Conservation (phyloP, 2,329 filamentous ascomycete genomes). For the Akanthomyces dipterigenus region DNA sequence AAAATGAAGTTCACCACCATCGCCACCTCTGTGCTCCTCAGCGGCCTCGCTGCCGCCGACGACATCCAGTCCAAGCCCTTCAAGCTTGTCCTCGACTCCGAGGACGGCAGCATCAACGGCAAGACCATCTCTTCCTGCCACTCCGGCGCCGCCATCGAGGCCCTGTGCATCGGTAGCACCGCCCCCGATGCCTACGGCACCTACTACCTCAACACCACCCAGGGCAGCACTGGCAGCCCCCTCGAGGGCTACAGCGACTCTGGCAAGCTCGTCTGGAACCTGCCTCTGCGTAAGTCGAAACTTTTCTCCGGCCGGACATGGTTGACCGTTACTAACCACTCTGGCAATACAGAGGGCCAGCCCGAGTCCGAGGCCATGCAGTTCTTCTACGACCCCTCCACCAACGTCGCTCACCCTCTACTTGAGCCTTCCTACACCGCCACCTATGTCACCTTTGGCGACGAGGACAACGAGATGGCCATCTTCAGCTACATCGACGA, state of each 20-base stretch:
- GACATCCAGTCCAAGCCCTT: slow-evolving; percentile 12
- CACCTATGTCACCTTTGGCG: slow-evolving; percentile 1
- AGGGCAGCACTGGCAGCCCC: background rate
- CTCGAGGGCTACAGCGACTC: background rate
- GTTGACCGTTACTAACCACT: background rate
- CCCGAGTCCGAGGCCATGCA: slow-evolving; percentile 3
- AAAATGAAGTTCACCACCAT: slow-evolving; percentile 10
- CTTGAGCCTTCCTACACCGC: slow-evolving; percentile 1
- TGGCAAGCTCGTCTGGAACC: slow-evolving; percentile 10
- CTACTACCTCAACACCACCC: slow-evolving; percentile 10
- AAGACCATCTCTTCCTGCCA: slow-evolving; percentile 5
- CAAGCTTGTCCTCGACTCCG: slow-evolving; percentile 9
- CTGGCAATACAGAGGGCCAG: background rate
- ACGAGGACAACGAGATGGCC: slow-evolving; percentile 3
- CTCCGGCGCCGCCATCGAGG: slow-evolving; percentile 10
- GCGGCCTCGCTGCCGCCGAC: slow-evolving; percentile 7
- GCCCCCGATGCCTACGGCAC: background rate
- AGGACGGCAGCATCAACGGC: background rate
- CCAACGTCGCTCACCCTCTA: slow-evolving; percentile 10
- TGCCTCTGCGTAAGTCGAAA: slow-evolving; percentile 1
- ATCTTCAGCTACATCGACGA: slow-evolving; percentile 11
- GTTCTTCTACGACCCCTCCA: slow-evolving; percentile 5
- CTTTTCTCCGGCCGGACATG: no score
- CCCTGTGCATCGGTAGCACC: background rate
- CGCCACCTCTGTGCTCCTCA: slow-evolving; percentile 4